phyloP scores from a whole-genome alignment of 768 basidiomycete genomes.

The Tremella yokohamensis region DNA sequence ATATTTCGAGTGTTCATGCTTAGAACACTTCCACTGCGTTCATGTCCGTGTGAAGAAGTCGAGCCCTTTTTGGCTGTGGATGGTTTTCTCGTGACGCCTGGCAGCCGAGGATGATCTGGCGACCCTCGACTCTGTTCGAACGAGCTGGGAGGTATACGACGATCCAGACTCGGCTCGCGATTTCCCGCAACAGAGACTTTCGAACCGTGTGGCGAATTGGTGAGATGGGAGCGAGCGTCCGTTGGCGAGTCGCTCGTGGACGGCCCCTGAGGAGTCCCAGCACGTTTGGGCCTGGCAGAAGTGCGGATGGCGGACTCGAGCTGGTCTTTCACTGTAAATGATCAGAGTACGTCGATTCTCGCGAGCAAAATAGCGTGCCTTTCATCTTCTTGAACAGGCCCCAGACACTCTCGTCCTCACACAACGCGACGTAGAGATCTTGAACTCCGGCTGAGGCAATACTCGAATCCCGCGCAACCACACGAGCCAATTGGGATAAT shows the following conservation, averaged over 20 bases:
- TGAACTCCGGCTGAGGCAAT: conserved; percentile 68
- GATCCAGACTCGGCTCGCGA: conserved; percentile 6
- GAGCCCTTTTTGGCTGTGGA: conserved; percentile 7
- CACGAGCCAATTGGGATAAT: conserved; percentile 74
- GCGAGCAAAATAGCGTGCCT: conserved; percentile 56
- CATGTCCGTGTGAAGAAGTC: conserved; percentile 12
- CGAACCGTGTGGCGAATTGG: conserved; percentile 19
- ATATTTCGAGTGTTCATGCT: conserved; percentile 31
- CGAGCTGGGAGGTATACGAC: background rate
- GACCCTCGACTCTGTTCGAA: background rate
- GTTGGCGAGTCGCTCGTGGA: background rate
- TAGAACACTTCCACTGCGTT: conserved; percentile 29
- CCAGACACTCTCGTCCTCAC: conserved; percentile 85
- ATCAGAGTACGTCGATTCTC: background rate
- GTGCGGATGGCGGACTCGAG: conserved; percentile 29
- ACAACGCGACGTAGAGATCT: conserved; percentile 81
- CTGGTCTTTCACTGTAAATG: conserved; percentile 24
- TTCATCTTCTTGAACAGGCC: conserved; percentile 79
- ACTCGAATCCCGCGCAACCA: conserved; percentile 80
- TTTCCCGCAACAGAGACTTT: conserved; percentile 7
- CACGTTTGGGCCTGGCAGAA: conserved; percentile 14
- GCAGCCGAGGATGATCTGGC: background rate
- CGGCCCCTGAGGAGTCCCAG: conserved; percentile 15
- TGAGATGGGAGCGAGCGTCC: background rate
- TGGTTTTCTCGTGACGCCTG: conserved; percentile 2